Evolutionary conservation across 352 stramenopile species (phyloP), one percentile per base, ranked within the genome.

Genomic region (Globisporangium rhizosaccharum): DNA sequence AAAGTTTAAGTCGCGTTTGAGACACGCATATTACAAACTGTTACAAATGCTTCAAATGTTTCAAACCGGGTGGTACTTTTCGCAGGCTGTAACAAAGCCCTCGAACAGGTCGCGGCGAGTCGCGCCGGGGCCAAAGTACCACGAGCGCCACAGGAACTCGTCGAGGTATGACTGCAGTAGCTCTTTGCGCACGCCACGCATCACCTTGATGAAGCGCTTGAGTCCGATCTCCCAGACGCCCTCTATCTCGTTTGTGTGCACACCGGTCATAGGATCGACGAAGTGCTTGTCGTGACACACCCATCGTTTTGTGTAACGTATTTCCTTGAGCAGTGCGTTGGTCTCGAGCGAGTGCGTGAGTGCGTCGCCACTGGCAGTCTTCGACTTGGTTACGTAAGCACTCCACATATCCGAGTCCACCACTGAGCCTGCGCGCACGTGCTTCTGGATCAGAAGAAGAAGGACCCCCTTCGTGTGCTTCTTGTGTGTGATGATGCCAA

Each of bases 171-270:
- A 20, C 14, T 36, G 18, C 0, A 61, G 15, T 3, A 20, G 45
- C 17, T 58, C 3, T 18, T 48, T 60, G 15, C 14, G 42, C 45
- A 52, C 50, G n/a, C 59, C 59, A 8, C 59, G 59, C 46, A 58
- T 58, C 15, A 46, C 46, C 53, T 57, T 66, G 30, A 56, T 49
- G 44, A 26, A 47, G 4, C 28, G 8, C 49, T 61, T 66, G 7
- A 66, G 20, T 5, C 42, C 6, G 7, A 56, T 44, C 36, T 62
- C 61, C 61, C 61, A 67, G 1, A 55, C 17, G 3, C 61, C 55
- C 45, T 67, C 54, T 18, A 59, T 63, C 1, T 25, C 17, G 39
- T 63, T 61, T 3, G 61, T 67, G 56, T 67, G 61, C 4, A 44
- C 55, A 3, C 61, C 54, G 14, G 53, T 63, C 4, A 23, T n/a